Percentiles rank a stretch among this genome's conserved stretches.
Evolutionary conservation across 1,284 basidiomycete species (phyloP).

Genomic region (Heliocybe sulcata): DNA sequence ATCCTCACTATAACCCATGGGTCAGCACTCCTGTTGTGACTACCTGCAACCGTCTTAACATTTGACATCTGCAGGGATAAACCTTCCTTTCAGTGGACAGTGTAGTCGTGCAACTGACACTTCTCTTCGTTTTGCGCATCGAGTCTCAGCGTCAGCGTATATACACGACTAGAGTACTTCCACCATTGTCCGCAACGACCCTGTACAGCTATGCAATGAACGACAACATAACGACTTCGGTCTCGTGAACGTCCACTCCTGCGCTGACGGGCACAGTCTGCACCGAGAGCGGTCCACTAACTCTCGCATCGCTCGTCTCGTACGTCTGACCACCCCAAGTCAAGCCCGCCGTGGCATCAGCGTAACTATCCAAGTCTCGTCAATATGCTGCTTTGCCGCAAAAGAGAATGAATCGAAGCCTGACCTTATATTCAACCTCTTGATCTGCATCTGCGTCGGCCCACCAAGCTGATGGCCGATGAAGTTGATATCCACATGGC

Average conservation of each 20-base stretch:
- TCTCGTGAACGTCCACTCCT: constrained; percentile 47
- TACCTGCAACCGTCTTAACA: no score
- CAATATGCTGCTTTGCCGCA: neutral
- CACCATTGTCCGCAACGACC: neutral
- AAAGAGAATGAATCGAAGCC: constrained; percentile 12
- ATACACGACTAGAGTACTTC: neutral
- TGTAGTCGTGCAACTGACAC: no score
- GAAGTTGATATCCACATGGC: constrained; percentile 37
- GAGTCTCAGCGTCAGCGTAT: no score
- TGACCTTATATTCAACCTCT: constrained; percentile 38
- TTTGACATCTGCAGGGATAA: no score
- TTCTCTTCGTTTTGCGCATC: no score
- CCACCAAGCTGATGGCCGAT: constrained; percentile 15
- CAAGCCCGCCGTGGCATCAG: constrained; percentile 46
- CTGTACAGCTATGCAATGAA: constrained; percentile 17
- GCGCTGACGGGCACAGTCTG: constrained; percentile 27
- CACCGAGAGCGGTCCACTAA: constrained; percentile 29
- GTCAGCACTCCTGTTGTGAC: no score
- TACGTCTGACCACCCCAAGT: constrained; percentile 63
- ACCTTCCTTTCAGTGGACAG: no score
- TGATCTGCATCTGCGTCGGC: constrained; percentile 25
- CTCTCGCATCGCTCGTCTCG: constrained; percentile 44
- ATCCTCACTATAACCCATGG: no score
- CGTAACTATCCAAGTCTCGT: constrained; percentile 29
- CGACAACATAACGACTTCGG: constrained; percentile 41